phyloP scores from a whole-genome alignment of 805 yeast genomes.

The Candida awuae region DNA sequence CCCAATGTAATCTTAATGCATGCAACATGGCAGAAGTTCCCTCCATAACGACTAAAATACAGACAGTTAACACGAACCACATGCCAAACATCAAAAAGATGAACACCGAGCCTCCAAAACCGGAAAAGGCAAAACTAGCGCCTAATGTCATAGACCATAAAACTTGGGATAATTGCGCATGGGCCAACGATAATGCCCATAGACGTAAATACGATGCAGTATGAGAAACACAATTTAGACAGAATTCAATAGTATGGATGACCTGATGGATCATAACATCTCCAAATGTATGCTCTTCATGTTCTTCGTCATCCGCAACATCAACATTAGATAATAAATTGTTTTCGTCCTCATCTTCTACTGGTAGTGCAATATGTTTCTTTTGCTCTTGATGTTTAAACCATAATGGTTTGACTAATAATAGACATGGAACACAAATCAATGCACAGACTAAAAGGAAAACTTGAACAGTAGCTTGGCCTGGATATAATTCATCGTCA shows the following conservation, averaged over 20 bases:
- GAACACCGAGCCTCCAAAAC: slow-evolving; percentile 59
- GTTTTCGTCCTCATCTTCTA: slow-evolving; percentile 21
- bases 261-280: slow-evolving; percentile 96
- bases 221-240: slow-evolving; percentile 95
- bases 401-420: slow-evolving; percentile 71
- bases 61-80: slow-evolving; percentile 92
- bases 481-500: slow-evolving; percentile 70
- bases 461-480: slow-evolving; percentile 73
- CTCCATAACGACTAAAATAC: slow-evolving; percentile 92
- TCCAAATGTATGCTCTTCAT: slow-evolving; percentile 66
- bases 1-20: slow-evolving; percentile 98
- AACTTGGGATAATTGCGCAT: slow-evolving; percentile 91
- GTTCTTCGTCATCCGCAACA: slow-evolving; percentile 42
- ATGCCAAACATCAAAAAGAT: slow-evolving; percentile 78
- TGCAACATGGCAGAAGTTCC: slow-evolving; percentile 99
- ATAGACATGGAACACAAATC: slow-evolving; percentile 86
- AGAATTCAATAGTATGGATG: slow-evolving; percentile 95
- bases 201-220: slow-evolving; percentile 93
- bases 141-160: slow-evolving; percentile 93
- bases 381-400: slow-evolving; percentile 41
- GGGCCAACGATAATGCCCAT: slow-evolving; percentile 97
- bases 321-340: slow-evolving; percentile 28
- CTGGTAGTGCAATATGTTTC: slow-evolving; percentile 34
- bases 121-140: slow-evolving; percentile 62
- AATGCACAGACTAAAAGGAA: slow-evolving; percentile 67